A percentile compares a stretch with the other conserved stretches of the same genome.
Evolutionary conservation across 1,139 yeast genomes (phyloP).

Genomic region (Protomyces pachydermus): DNA sequence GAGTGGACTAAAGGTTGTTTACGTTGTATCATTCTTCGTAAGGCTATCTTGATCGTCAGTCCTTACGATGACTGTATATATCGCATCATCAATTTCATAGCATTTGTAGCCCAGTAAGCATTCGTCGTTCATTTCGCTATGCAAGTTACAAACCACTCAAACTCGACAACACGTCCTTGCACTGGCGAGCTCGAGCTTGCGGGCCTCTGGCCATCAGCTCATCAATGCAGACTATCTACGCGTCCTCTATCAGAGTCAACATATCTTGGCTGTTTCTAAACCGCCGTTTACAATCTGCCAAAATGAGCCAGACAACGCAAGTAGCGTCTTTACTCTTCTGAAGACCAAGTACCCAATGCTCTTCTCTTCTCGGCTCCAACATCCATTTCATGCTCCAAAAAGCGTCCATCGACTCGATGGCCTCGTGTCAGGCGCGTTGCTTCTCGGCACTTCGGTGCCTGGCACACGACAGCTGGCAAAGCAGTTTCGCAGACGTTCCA

Average conservation of each 20-base stretch:
- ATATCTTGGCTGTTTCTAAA: constrained; percentile 8
- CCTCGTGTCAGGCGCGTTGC: constrained; percentile 3
- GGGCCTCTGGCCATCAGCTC: not conserved
- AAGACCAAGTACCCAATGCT: not conserved
- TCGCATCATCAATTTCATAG: too few relatives aligned
- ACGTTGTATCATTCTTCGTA: too few relatives aligned
- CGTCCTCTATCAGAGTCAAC: constrained; percentile 1
- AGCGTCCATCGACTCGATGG: constrained; percentile 17
- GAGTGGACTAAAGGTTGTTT: not conserved
- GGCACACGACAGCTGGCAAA: constrained; percentile 19
- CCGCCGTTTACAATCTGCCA: constrained; percentile 23
- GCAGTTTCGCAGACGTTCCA: not conserved
- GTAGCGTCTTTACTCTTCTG: not conserved
- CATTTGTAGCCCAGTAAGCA: too few relatives aligned
- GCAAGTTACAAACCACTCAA: too few relatives aligned
- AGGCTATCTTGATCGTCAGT: too few relatives aligned
- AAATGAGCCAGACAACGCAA: constrained; percentile 10
- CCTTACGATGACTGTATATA: too few relatives aligned
- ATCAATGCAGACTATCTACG: not conserved
- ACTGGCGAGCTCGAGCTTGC: too few relatives aligned
- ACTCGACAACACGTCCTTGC: too few relatives aligned
- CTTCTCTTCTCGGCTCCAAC: not conserved
- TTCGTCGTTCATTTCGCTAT: too few relatives aligned
- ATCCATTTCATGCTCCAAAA: constrained; percentile 20
- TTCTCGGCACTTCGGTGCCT: constrained; percentile 9